A percentile compares a stretch with the other conserved stretches of the same genome.
phyloP scores from a whole-genome alignment of 2,329 filamentous ascomycete species.

The Ceratocystiopsis minuta region DNA sequence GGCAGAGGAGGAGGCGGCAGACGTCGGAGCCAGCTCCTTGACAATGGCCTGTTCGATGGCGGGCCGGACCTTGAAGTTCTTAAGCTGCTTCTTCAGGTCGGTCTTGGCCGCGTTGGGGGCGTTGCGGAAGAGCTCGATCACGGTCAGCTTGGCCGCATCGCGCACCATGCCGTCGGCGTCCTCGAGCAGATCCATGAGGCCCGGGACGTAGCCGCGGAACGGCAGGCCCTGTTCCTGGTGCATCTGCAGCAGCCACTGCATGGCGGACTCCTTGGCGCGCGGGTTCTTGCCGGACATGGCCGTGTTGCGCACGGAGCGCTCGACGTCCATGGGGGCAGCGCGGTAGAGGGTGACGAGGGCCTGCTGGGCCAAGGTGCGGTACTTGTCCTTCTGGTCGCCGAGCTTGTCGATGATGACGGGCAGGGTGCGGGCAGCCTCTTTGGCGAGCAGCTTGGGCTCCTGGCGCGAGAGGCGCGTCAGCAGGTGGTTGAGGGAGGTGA shows the following conservation, averaged over 20 bases:
- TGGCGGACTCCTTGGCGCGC: conserved; percentile 65
- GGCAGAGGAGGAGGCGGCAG: conserved; percentile 15
- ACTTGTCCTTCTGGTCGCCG: conserved; percentile 75
- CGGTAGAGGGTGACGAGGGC: conserved; percentile 62
- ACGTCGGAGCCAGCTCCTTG: conserved; percentile 45
- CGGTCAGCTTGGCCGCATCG: conserved; percentile 63
- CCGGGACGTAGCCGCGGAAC: conserved; percentile 68
- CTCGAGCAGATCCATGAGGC: conserved; percentile 71
- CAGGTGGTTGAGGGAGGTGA: conserved; percentile 75
- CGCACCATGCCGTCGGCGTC: conserved; percentile 79
- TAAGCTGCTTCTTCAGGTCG: conserved; percentile 73
- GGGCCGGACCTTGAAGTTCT: conserved; percentile 67
- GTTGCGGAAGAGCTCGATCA: conserved; percentile 72
- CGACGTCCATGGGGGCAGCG: conserved; percentile 53
- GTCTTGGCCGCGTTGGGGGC: conserved; percentile 72
- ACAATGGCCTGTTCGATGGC: conserved; percentile 72
- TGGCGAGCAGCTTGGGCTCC: conserved; percentile 54
- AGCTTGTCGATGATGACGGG: conserved; percentile 67
- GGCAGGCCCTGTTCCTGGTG: conserved; percentile 61
- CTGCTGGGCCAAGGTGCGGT: conserved; percentile 55
- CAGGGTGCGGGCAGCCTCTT: conserved; percentile 53
- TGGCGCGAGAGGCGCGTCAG: conserved; percentile 74
- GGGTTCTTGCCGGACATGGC: conserved; percentile 68
- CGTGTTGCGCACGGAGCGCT: conserved; percentile 59
- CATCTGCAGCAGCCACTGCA: conserved; percentile 82